Evolutionary conservation across 176 grass and related monocot genomes (phyloP).

Genomic region (Aegilops tauschii): DNA sequence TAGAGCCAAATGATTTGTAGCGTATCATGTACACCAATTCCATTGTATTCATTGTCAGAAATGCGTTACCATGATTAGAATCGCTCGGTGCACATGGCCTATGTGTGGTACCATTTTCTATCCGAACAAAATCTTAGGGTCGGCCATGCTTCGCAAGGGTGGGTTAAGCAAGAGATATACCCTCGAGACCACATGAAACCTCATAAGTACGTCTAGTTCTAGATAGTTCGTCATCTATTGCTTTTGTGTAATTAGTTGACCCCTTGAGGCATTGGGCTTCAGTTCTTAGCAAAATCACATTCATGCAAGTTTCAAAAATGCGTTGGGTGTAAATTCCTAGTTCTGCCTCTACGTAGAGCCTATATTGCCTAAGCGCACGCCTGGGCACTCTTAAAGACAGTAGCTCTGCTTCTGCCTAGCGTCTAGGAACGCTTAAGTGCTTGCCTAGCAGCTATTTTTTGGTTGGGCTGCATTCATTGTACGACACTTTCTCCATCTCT

Average conservation of each 20-base stretch:
- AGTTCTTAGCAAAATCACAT: neutral
- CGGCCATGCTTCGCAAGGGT: neutral
- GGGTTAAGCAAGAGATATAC: neutral
- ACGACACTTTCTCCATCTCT: neutral
- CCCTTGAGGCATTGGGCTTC: neutral
- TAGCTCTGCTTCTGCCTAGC: neutral
- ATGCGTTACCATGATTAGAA: neutral
- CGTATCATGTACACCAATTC: neutral
- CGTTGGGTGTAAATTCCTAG: neutral
- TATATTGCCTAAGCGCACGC: neutral
- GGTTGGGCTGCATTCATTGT: neutral
- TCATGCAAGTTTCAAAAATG: neutral
- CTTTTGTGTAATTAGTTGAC: neutral
- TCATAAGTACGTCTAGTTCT: neutral
- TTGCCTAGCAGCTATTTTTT: neutral
- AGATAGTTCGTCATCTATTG: neutral
- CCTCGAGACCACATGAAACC: neutral
- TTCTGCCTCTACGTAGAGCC: neutral
- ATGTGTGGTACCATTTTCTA: neutral
- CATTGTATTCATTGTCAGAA: neutral
- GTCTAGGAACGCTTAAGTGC: neutral
- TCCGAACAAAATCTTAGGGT: neutral
- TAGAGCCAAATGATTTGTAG: neutral
- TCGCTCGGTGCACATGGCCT: neutral
- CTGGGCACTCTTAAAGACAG: neutral